Conservation (phyloP, 306 rosid species). For the Abrus precatorius region DNA sequence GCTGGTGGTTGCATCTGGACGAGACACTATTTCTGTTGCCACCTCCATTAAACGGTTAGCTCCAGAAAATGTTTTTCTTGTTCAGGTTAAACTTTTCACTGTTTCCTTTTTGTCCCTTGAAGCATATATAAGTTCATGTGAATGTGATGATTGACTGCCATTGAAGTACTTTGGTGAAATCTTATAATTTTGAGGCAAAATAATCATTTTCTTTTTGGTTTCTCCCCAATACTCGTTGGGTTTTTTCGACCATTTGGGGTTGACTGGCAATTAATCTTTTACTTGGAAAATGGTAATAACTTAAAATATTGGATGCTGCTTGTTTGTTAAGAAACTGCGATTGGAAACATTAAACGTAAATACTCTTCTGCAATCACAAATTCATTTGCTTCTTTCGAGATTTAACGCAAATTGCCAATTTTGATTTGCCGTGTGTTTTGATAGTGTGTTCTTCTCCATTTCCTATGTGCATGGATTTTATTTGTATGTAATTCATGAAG, state of each 20-base stretch:
- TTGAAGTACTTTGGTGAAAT: background rate
- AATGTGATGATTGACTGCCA: conserved; percentile 10
- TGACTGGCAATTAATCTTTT: conserved; percentile 3
- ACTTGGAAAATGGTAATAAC: background rate
- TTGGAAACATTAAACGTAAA: background rate
- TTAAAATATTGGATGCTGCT: conserved; percentile 15
- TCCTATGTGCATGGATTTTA: background rate
- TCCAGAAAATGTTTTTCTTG: conserved; percentile 89
- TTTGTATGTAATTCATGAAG: conserved; percentile 18
- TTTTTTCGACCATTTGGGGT: conserved; percentile 19
- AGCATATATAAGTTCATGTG: conserved; percentile 14
- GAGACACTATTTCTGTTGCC: conserved; percentile 85
- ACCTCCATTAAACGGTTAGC: conserved; percentile 86
- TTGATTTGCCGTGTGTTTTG: conserved; percentile 2
- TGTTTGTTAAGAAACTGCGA: conserved; percentile 32
- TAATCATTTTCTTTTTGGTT: background rate
- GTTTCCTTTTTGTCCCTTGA: conserved; percentile 33
- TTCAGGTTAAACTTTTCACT: conserved; percentile 75
- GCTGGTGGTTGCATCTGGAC: conserved; percentile 90
- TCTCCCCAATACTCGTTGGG: background rate
- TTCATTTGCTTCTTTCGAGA: conserved; percentile 26
- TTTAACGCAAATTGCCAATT: conserved; percentile 33
- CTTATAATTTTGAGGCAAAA: background rate
- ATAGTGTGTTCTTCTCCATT: background rate
- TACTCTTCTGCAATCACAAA: background rate